A percentile compares a stretch with the other conserved stretches of the same genome.
These are phyloP conservation scores for Phylloporus sp. DNA, from an alignment of 768 basidiomycete genomes.

Conservation along the genomic window DNA sequence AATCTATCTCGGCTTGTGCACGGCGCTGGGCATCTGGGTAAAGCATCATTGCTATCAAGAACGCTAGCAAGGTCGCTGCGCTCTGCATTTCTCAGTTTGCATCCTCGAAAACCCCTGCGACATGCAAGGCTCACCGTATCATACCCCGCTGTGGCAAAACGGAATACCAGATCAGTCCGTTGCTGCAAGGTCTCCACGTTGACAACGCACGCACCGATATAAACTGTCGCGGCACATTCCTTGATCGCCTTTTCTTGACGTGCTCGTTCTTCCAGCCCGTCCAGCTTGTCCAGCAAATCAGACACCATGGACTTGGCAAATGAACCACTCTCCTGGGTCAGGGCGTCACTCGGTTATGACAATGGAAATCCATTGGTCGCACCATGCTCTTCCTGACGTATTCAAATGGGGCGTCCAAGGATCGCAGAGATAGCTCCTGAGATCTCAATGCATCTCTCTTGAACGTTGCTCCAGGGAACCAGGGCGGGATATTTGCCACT, in stretches of 20 bases:
- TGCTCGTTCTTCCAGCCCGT: conserved; percentile 12
- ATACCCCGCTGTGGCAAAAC: conserved; percentile 19
- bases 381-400: conserved; percentile 26
- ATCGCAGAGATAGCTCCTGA: conserved; percentile 21
- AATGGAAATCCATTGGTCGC: neutral
- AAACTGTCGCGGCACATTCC: conserved; percentile 28
- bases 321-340: conserved; percentile 20
- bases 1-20: conserved; percentile 30
- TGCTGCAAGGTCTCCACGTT: neutral
- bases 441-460: conserved; percentile 26
- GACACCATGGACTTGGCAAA: conserved; percentile 29
- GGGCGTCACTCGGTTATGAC: neutral
- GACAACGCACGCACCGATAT: conserved; percentile 21
- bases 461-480: conserved; percentile 29
- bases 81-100: conserved; percentile 13
- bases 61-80: conserved; percentile 19
- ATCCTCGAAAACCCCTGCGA: neutral
- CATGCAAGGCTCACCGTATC: conserved; percentile 19
- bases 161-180: neutral
- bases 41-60: conserved; percentile 28
- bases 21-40: conserved; percentile 28
- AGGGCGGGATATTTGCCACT: conserved; percentile 27
- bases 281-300: conserved; percentile 17
- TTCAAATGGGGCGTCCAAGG: conserved; percentile 26
- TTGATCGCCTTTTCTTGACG: conserved; percentile 23